Conservation (phyloP, 2,329 filamentous ascomycete species). For the Botrytis squamosa region DNA sequence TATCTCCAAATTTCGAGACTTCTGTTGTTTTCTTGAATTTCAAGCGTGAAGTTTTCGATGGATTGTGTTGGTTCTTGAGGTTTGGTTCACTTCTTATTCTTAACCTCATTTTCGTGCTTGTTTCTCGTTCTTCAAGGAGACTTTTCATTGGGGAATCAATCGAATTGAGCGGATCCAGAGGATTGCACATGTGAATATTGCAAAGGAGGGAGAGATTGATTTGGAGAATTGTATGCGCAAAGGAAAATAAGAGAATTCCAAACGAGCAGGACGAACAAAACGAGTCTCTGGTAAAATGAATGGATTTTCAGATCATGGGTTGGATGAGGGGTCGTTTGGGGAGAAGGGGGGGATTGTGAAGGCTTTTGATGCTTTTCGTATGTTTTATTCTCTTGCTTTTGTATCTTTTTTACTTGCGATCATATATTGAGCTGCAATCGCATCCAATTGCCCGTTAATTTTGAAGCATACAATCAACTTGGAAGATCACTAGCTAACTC, state of each 20-base stretch:
- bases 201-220: neutral
- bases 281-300: slow-evolving; percentile 54
- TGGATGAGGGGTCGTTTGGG: slow-evolving; percentile 79
- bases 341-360: slow-evolving; percentile 70
- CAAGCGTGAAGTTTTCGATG: neutral
- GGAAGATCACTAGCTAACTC: neutral
- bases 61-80: neutral
- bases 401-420: neutral
- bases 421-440: neutral
- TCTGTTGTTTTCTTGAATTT: neutral
- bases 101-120: neutral
- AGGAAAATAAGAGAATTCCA: neutral
- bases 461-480: neutral
- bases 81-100: neutral
- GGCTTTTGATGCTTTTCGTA: slow-evolving; percentile 97
- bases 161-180: neutral
- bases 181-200: neutral
- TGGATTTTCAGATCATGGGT: slow-evolving; percentile 67
- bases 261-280: neutral
- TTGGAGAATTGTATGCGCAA: neutral
- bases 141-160: neutral
- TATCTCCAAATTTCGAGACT: neutral
- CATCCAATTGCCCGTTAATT: neutral
- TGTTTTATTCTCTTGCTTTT: slow-evolving; percentile 41
- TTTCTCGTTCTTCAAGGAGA: slow-evolving; percentile 1